Evolutionary conservation across 1,139 yeast species (phyloP), one percentile per base, ranked within the genome.

Genomic region (Suhomyces atakaporum): DNA sequence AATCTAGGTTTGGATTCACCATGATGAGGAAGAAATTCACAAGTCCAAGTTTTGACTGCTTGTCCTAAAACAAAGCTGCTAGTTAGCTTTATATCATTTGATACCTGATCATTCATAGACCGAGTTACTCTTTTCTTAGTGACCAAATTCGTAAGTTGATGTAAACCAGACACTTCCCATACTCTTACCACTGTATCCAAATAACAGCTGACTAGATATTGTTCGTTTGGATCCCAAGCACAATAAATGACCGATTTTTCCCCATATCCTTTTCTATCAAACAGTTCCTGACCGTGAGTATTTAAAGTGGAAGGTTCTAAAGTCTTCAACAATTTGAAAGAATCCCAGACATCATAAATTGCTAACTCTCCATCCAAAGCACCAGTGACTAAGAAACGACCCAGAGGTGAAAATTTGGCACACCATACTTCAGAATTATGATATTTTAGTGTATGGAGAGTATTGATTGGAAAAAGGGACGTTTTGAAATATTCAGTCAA

Each of bases 361-460:
- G 80, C 64, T 24, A 88, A 67, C 18, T 73, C 69, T 4, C 81
- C 75, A 52, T 87, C 95, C 14, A 79, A 74, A 8, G 94, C 81
- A 0, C 92, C 88, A 0, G 92, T 77, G 7, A 88, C 95, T 34
- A 90, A 63, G 45, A 68, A 80, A 42, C 69, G 71, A 2, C 97
- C 97, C 60, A 76, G 74, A 27, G 89, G 87, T 3, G 94, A 84
- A 54, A 87, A 89, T 42, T 77, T 77, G 11, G 84, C 69, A 52
- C 73, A 83, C 97, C 97, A 90, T 5, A 87, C 94, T 56, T 90
- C 96, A 49, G 84, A 81, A 0, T 67, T 62, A 53, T 86, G 94
- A 35, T 70, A 67, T 2, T 63, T 54, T 15, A 88, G 54, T 1
- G 66, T 62, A 35, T 58, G 60, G 12, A 66, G 49, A 11, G 61